Conservation (phyloP, 257 asterid species). For the Coffea canephora region DNA sequence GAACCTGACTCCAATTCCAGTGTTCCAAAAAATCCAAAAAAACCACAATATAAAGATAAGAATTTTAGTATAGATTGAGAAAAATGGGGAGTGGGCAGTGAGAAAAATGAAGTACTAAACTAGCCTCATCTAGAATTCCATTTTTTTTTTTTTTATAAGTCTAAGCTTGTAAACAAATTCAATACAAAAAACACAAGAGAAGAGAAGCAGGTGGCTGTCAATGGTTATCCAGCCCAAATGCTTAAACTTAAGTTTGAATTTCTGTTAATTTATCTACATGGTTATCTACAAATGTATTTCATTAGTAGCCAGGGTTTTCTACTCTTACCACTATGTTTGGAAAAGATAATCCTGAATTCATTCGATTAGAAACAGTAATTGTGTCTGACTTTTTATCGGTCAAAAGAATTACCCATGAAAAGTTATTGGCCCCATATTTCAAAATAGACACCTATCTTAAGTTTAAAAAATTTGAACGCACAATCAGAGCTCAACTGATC, state of each 20-base stretch:
- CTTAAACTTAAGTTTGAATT: not conserved
- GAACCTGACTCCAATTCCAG: not conserved
- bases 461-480: not conserved
- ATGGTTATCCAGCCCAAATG: not conserved
- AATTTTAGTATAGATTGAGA: not conserved
- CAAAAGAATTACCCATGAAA: not conserved
- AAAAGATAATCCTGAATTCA: not conserved
- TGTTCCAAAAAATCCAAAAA: not conserved
- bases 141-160: too few relatives aligned
- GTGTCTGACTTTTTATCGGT: not conserved
- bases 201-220: not conserved
- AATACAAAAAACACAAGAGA: not conserved
- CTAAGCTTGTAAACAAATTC: not conserved
- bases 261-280: not conserved
- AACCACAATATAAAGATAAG: constrained; percentile 1
- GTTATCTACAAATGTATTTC: not conserved
- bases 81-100: not conserved
- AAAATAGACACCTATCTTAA: not conserved
- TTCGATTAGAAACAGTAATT: not conserved
- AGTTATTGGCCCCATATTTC: not conserved
- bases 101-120: not conserved
- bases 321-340: not conserved
- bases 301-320: not conserved
- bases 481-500: not conserved
- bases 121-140: not conserved